phyloP scores from a whole-genome alignment of 139 green algal species.

The Eudorina sp. region DNA sequence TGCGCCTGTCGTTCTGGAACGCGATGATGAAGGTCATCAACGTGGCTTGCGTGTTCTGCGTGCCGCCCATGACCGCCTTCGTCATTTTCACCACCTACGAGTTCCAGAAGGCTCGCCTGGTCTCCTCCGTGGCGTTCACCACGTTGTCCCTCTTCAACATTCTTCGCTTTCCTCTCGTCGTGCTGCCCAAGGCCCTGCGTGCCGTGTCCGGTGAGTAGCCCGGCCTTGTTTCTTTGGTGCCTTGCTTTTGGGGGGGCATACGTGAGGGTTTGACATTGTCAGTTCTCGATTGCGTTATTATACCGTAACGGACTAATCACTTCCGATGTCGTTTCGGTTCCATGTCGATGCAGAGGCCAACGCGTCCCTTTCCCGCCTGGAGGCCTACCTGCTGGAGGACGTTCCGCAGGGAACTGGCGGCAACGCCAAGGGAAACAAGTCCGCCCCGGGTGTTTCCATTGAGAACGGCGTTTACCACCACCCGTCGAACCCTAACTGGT shows the following conservation, averaged over 20 bases:
- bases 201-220: constrained; percentile 59
- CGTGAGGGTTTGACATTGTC: no score
- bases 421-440: not conserved
- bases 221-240: not conserved
- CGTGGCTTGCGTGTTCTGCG: constrained; percentile 70
- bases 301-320: no score
- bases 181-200: constrained; percentile 81
- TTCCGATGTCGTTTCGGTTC: no score
- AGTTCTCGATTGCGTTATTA: no score
- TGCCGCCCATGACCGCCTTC: constrained; percentile 64
- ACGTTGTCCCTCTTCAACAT: constrained; percentile 87
- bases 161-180: constrained; percentile 83
- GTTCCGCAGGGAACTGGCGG: constrained; percentile 9
- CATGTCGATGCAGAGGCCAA: constrained; percentile 44
- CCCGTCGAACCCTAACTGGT: constrained; percentile 57
- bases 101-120: constrained; percentile 56
- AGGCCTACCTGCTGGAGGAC: constrained; percentile 72
- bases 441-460: not conserved
- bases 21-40: constrained; percentile 76
- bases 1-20: constrained; percentile 59
- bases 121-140: constrained; percentile 73
- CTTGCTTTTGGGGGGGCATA: not conserved
- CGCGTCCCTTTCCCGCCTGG: constrained; percentile 59
- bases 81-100: constrained; percentile 73
- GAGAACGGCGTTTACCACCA: constrained; percentile 68